phyloP scores from a whole-genome alignment of 306 rosid species.

The Glycine soja region DNA sequence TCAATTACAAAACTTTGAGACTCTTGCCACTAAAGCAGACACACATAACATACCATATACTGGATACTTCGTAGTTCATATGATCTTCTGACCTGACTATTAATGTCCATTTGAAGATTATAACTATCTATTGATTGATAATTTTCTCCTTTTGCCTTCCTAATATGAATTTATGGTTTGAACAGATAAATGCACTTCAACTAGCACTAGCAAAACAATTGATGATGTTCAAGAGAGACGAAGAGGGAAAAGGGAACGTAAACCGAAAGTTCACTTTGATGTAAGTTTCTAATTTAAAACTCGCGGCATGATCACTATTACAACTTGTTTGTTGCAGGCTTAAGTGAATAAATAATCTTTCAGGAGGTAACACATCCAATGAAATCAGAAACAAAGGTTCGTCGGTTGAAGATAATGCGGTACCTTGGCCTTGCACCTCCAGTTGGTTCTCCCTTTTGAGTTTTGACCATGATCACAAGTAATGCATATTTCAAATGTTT shows the following conservation, averaged over 20 bases:
- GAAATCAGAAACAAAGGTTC: conserved; percentile 58
- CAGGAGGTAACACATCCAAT: conserved; percentile 62
- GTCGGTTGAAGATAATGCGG: conserved; percentile 80
- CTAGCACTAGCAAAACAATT: conserved; percentile 61
- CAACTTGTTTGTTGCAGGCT: conserved; percentile 36
- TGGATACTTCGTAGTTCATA: conserved; percentile 10
- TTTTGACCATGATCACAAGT: conserved; percentile 13
- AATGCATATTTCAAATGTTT: conserved; percentile 34
- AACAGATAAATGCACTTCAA: conserved; percentile 67
- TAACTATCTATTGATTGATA: not conserved
- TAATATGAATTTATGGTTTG: conserved; percentile 33
- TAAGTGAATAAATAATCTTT: conserved; percentile 39
- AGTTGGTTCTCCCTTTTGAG: conserved; percentile 70
- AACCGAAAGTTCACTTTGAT: conserved; percentile 73
- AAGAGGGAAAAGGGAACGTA: conserved; percentile 76
- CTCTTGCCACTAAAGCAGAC: conserved; percentile 18
- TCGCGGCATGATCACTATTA: conserved; percentile 26
- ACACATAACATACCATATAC: not conserved
- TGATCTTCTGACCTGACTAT: conserved; percentile 5
- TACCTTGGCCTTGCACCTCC: conserved; percentile 78
- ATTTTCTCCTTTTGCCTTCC: conserved; percentile 19
- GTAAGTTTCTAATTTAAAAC: conserved; percentile 54
- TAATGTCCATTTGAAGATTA: conserved; percentile 30
- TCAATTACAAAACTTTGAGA: conserved; percentile 6
- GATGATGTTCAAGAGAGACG: conserved; percentile 58